Conservation (phyloP, 352 stramenopile species). For the Plasmopara viticola region DNA sequence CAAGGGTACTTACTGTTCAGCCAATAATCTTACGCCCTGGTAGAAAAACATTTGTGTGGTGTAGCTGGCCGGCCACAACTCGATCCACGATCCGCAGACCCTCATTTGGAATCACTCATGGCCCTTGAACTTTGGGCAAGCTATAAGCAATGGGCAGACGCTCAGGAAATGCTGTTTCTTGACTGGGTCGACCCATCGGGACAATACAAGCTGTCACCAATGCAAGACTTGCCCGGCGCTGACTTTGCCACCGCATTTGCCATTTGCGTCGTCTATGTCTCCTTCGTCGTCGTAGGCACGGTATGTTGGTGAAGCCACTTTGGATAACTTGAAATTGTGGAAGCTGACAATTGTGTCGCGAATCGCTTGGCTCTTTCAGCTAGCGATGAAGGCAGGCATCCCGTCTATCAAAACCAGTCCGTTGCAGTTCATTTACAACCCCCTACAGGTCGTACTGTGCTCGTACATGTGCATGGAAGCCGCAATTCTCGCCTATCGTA, state of each 20-base stretch:
- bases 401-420: slow-evolving; percentile 64
- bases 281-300: slow-evolving; percentile 66
- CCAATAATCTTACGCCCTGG: slow-evolving; percentile 3
- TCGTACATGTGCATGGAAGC: slow-evolving; percentile 96
- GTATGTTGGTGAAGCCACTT: slow-evolving; percentile 17
- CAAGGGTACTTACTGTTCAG: neutral
- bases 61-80: slow-evolving; percentile 21
- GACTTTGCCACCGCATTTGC: slow-evolving; percentile 56
- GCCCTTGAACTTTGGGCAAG: slow-evolving; percentile 35
- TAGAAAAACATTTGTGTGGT: slow-evolving; percentile 7
- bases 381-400: slow-evolving; percentile 74
- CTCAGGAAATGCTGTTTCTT: slow-evolving; percentile 37
- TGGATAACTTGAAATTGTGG: slow-evolving; percentile 13
- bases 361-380: slow-evolving; percentile 4
- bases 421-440: slow-evolving; percentile 97
- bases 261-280: slow-evolving; percentile 52
- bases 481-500: slow-evolving; percentile 88
- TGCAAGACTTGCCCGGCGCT: slow-evolving; percentile 33
- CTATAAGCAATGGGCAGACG: slow-evolving; percentile 60
- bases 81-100: slow-evolving; percentile 10
- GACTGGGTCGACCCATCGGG: slow-evolving; percentile 41
- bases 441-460: slow-evolving; percentile 93
- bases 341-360: neutral
- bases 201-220: slow-evolving; percentile 41
- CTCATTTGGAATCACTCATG: slow-evolving; percentile 29